Conservation (phyloP, 257 asterid genomes). For the Nicotiana paniculata region DNA sequence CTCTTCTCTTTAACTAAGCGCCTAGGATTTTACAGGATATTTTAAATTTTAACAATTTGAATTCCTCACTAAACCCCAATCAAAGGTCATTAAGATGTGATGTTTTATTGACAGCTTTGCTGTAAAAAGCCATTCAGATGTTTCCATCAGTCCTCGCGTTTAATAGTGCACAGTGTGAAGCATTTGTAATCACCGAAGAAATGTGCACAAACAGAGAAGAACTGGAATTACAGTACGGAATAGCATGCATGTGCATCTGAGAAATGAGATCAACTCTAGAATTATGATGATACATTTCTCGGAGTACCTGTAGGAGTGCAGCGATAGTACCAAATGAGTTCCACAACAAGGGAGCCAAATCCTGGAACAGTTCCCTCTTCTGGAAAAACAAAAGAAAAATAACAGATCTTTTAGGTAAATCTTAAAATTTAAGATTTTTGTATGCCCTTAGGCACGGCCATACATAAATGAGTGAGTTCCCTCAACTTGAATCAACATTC, state of each 20-base stretch:
- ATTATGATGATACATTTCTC: background rate
- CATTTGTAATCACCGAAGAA: constrained; percentile 3
- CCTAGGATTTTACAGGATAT: background rate
- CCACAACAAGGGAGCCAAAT: constrained; percentile 33
- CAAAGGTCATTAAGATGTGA: background rate
- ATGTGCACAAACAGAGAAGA: background rate
- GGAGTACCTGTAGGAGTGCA: constrained; percentile 36
- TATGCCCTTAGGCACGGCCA: too few relatives aligned
- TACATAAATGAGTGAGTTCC: background rate
- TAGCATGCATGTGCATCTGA: background rate
- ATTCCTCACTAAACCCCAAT: background rate
- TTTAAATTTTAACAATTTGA: background rate
- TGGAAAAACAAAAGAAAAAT: background rate
- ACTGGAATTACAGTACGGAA: background rate
- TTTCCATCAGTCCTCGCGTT: background rate
- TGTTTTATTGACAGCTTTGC: background rate
- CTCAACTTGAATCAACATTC: background rate
- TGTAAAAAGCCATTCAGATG: background rate
- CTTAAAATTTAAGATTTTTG: background rate
- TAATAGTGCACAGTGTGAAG: background rate
- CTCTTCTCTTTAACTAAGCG: too few relatives aligned
- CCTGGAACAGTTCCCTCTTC: constrained; percentile 16
- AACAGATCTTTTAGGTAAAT: background rate
- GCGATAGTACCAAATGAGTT: constrained; percentile 32
- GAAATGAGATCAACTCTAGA: background rate